Percentiles rank a stretch among this genome's conserved stretches.
These are phyloP conservation scores for Xylariomycetidae sp. DNA, from an alignment of 2,329 filamentous ascomycete genomes.

Conservation along the genomic window DNA sequence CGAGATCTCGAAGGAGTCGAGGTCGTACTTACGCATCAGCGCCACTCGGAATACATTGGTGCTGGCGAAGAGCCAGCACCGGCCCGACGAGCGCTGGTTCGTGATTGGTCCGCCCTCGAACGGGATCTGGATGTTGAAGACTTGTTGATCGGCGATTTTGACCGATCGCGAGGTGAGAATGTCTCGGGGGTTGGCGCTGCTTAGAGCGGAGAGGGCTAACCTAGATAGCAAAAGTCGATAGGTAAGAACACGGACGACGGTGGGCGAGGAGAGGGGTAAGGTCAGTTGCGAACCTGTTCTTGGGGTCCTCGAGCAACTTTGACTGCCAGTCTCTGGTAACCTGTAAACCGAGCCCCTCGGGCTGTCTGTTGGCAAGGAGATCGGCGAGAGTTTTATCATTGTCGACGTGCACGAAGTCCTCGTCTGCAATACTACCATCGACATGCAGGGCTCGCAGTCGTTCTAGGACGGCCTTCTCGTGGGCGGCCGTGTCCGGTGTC, in stretches of 20 bases:
- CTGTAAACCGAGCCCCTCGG: slow-evolving; percentile 46
- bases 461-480: slow-evolving; percentile 42
- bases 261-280: not conserved
- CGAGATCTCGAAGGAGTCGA: slow-evolving; percentile 77
- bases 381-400: slow-evolving; percentile 32
- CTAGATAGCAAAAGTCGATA: no score
- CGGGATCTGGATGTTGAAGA: slow-evolving; percentile 80
- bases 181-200: slow-evolving; percentile 59
- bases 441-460: slow-evolving; percentile 41
- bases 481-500: slow-evolving; percentile 18
- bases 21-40: slow-evolving; percentile 76
- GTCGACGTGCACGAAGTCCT: slow-evolving; percentile 50
- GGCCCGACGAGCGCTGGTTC: slow-evolving; percentile 74
- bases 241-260: no score
- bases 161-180: slow-evolving; percentile 62
- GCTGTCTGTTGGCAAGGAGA: slow-evolving; percentile 20
- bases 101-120: slow-evolving; percentile 79
- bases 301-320: slow-evolving; percentile 58
- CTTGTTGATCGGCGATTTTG: slow-evolving; percentile 65
- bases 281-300: slow-evolving; percentile 50
- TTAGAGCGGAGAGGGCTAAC: slow-evolving; percentile 71
- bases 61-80: slow-evolving; percentile 89
- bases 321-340: slow-evolving; percentile 56
- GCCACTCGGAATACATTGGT: slow-evolving; percentile 92
- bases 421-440: slow-evolving; percentile 30